These are phyloP conservation scores for Hanseniaspora uvarum DNA, from an alignment of 1,139 yeast species.

Conservation along the genomic window DNA sequence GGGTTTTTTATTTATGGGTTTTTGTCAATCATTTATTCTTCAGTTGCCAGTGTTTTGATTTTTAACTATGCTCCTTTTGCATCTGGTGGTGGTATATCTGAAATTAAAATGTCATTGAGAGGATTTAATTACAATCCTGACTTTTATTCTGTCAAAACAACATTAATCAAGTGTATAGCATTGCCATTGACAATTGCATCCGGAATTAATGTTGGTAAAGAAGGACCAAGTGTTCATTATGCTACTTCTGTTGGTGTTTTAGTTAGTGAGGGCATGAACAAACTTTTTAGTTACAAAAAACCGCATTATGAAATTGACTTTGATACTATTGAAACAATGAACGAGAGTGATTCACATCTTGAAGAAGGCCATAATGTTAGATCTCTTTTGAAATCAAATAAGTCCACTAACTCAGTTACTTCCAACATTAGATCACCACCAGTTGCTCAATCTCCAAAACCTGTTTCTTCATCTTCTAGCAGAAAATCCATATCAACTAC, in stretches of 20 bases:
- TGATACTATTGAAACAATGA: constrained; percentile 36
- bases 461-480: neutral
- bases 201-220: constrained; percentile 85
- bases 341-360: constrained; percentile 2
- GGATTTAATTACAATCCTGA: constrained; percentile 71
- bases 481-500: neutral
- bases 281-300: constrained; percentile 35
- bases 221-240: constrained; percentile 86
- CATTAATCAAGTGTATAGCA: constrained; percentile 65
- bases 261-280: constrained; percentile 24
- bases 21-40: constrained; percentile 53
- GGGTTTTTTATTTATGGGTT: constrained; percentile 52
- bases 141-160: constrained; percentile 64
- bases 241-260: constrained; percentile 56
- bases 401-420: neutral
- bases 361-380: neutral
- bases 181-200: constrained; percentile 80
- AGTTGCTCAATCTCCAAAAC: neutral
- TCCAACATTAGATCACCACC: neutral
- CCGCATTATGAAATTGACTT: constrained; percentile 34
- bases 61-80: constrained; percentile 73
- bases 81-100: constrained; percentile 95
- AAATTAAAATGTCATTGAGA: constrained; percentile 86
- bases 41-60: constrained; percentile 58
- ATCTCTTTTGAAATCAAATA: neutral